Conservation (phyloP, 768 basidiomycete genomes). For the Termitomyces sp. region DNA sequence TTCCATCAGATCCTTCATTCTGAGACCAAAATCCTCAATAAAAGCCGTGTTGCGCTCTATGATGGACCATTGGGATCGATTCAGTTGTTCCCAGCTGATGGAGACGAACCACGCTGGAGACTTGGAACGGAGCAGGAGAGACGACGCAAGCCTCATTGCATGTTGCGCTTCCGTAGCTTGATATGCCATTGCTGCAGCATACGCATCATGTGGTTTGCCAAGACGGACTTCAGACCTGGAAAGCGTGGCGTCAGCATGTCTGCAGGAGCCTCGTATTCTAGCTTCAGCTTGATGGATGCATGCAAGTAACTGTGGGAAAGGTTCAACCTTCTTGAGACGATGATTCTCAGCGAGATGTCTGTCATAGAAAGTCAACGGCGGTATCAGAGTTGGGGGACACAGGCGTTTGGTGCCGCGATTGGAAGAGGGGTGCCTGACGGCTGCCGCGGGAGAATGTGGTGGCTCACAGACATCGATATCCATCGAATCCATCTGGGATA, state of each 20-base stretch:
- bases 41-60: not conserved
- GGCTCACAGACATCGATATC: not conserved
- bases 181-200: not conserved
- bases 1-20: not conserved
- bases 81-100: not conserved
- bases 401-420: not conserved
- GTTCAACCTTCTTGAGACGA: not conserved
- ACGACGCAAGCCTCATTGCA: not conserved
- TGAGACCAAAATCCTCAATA: constrained; percentile 1
- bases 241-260: not conserved
- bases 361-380: constrained; percentile 4
- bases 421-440: not conserved
- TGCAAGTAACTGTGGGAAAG: not conserved
- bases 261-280: not conserved
- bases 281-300: not conserved
- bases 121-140: not conserved
- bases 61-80: not conserved
- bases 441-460: not conserved
- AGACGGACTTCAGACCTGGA: not conserved
- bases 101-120: not conserved
- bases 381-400: not conserved
- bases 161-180: not conserved
- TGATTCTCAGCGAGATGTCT: not conserved
- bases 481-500: not conserved
- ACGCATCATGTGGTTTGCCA: not conserved